Evolutionary conservation across 306 rosid genomes (phyloP).

Genomic region (Glycine latifolia): DNA sequence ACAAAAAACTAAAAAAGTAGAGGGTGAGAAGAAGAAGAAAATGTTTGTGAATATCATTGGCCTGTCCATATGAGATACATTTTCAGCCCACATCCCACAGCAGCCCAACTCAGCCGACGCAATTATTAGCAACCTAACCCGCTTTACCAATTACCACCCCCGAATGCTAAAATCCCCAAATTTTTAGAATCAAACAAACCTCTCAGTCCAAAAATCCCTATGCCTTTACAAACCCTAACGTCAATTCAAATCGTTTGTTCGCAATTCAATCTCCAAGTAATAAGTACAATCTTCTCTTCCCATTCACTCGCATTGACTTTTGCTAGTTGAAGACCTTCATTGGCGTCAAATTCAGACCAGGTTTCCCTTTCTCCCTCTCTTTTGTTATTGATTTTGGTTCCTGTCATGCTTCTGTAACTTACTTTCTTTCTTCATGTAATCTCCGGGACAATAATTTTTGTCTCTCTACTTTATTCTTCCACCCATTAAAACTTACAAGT

Average conservation of each 20-base stretch:
- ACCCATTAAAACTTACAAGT: not conserved
- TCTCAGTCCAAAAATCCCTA: not conserved
- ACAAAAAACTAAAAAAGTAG: too few species aligned
- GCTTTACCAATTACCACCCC: not conserved
- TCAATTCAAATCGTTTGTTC: not conserved
- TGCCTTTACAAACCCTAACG: not conserved
- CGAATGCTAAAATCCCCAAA: not conserved
- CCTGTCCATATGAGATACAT: too few species aligned
- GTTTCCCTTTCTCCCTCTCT: not conserved
- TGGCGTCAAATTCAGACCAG: not conserved
- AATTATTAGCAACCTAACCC: too few species aligned
- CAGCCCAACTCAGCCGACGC: too few species aligned
- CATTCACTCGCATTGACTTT: not conserved
- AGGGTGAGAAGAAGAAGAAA: too few species aligned
- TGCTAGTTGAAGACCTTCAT: not conserved
- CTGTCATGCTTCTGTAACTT: not conserved
- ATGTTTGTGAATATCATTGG: too few species aligned
- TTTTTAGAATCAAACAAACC: not conserved
- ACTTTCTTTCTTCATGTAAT: not conserved
- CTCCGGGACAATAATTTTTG: not conserved
- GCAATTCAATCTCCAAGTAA: not conserved
- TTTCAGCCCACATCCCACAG: too few species aligned
- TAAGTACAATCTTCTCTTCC: not conserved
- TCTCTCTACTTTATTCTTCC: not conserved
- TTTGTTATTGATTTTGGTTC: not conserved